These are phyloP conservation scores for Arabis hirsuta DNA, from an alignment of 345 rosid genomes.

Conservation along the genomic window DNA sequence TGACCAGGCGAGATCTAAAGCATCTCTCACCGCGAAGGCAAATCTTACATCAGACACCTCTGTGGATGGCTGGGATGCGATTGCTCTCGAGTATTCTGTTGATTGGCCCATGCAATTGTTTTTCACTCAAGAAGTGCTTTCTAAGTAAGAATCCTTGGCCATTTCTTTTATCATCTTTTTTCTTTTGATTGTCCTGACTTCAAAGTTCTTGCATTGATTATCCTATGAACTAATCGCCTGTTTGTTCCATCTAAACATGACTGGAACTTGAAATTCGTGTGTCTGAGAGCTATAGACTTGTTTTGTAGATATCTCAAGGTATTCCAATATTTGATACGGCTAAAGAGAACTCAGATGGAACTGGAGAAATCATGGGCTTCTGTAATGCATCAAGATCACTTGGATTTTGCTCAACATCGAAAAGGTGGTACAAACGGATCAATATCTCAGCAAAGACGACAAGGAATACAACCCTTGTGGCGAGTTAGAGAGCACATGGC, in stretches of 20 bases:
- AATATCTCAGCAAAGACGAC: constrained; percentile 71
- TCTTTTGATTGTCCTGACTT: not conserved
- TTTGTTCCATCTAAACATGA: constrained; percentile 17
- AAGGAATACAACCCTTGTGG: constrained; percentile 90
- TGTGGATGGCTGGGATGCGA: constrained; percentile 94
- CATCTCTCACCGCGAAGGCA: constrained; percentile 49
- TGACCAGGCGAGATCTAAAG: constrained; percentile 60
- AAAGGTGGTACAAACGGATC: constrained; percentile 59
- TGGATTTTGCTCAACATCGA: constrained; percentile 72
- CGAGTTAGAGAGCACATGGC: constrained; percentile 98
- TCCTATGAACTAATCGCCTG: constrained; percentile 27
- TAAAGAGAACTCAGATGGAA: constrained; percentile 94
- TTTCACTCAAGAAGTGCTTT: constrained; percentile 92
- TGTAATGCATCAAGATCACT: constrained; percentile 95
- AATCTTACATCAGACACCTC: constrained; percentile 59
- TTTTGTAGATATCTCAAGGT: constrained; percentile 75
- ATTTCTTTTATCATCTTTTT: not conserved
- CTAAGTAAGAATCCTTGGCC: constrained; percentile 64
- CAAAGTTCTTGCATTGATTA: constrained; percentile 9
- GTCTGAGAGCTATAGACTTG: constrained; percentile 36
- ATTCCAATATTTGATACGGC: constrained; percentile 88
- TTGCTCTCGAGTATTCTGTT: constrained; percentile 85
- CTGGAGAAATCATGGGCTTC: constrained; percentile 99
- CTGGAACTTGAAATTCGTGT: constrained; percentile 1
- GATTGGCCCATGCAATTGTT: constrained; percentile 97